A percentile compares a stretch with the other conserved stretches of the same genome.
Evolutionary conservation across 345 rosid species (phyloP).

Genomic region (Gossypium herbaceum): DNA sequence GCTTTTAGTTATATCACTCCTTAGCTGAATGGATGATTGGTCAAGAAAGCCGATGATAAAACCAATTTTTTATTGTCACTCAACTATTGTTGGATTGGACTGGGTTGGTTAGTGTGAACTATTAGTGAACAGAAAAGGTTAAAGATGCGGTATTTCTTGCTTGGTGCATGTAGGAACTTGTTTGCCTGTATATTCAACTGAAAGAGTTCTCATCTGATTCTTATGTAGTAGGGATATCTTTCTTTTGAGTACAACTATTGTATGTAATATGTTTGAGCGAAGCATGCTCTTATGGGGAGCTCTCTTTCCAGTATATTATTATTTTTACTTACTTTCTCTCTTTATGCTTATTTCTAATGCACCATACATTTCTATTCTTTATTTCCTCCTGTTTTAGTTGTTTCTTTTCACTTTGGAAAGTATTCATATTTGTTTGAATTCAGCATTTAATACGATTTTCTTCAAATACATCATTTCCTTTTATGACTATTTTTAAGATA

Average conservation of each 20-base stretch:
- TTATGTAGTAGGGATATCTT: background rate
- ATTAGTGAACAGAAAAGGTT: background rate
- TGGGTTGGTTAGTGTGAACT: background rate
- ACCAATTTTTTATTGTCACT: background rate
- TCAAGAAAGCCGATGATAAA: background rate
- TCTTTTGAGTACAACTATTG: background rate
- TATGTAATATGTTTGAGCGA: background rate
- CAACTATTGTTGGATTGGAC: background rate
- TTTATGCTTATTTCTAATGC: background rate
- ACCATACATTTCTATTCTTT: too few species aligned
- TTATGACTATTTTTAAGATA: background rate
- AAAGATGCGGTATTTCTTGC: background rate
- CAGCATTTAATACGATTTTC: background rate
- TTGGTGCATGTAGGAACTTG: background rate
- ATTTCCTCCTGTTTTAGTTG: background rate
- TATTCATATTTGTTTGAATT: background rate
- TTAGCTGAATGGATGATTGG: background rate
- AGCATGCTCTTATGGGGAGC: background rate
- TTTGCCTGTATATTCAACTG: too few species aligned
- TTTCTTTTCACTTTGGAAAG: background rate
- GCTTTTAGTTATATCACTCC: background rate
- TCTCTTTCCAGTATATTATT: background rate
- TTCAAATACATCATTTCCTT: background rate
- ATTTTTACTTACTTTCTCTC: background rate
- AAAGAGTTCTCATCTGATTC: too few species aligned